Base-by-base conservation (phyloP, 2,329 filamentous ascomycete species). In the Sporothrix humicola region DNA sequence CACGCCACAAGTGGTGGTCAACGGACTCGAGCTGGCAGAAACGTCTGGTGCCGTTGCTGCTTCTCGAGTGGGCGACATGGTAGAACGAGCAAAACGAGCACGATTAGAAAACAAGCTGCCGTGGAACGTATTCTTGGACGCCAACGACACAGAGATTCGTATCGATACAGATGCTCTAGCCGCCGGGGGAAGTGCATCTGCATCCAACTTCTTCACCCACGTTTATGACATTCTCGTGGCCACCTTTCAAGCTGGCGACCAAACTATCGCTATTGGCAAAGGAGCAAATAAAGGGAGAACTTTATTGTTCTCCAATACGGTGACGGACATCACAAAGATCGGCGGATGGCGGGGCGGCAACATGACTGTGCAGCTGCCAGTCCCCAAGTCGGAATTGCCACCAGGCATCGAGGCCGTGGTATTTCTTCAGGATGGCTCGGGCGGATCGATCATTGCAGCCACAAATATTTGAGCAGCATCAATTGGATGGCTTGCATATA, bases 251-350 rank as follows among this genome's bases (percentile, higher is more conserved):
- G 74, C 76, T 12, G 76, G 75, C 9, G 77, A 77, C 15, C 75
- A 79, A 52, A 77, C 73, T 9, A 75, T 81, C 50, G 81, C 81
- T 73, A 77, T 81, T 46, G 77, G 77, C 12, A 79, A 79, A 63
- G 81, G 80, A 0, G 77, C 79, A 2, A 82, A 82, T 75, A 82
- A 81, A 77, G 79, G 80, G 37, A 81, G 81, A 76, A 82, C 81
- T 70, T 72, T 82, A n/a, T n/a, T n/a, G n/a, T n/a, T n/a, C n/a
- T n/a, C n/a, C n/a, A n/a, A n/a, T n/a, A n/a, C n/a, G n/a, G n/a
- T n/a, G n/a, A n/a, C n/a, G n/a, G n/a, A n/a, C n/a, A n/a, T n/a
- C n/a, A n/a, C n/a, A n/a, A n/a, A n/a, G n/a, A n/a, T n/a, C n/a
- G n/a, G n/a, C n/a, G n/a, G n/a, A n/a, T n/a, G n/a, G n/a, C n/a